Percentiles rank a stretch among this genome's conserved stretches.
Conservation (phyloP, 2,329 filamentous ascomycete genomes). For the Biscogniauxia sp. region DNA sequence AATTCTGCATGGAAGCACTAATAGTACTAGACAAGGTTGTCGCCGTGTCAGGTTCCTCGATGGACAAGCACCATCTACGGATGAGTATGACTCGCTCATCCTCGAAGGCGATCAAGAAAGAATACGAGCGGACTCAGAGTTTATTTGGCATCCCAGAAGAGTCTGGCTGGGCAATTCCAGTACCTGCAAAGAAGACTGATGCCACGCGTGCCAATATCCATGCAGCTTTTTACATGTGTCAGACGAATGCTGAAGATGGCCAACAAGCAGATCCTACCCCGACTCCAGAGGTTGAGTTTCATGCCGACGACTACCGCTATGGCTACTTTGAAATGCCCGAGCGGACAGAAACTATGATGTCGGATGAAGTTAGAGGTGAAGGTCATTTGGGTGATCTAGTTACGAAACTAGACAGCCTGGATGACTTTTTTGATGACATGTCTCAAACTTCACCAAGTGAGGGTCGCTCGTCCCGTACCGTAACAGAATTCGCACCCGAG, state of each 20-base stretch:
- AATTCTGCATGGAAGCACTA: constrained; percentile 88
- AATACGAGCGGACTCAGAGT: constrained; percentile 91
- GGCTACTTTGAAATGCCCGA: constrained; percentile 72
- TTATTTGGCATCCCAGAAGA: constrained; percentile 95
- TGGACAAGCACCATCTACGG: constrained; percentile 89
- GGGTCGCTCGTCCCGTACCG: constrained; percentile 58
- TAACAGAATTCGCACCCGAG: constrained; percentile 64
- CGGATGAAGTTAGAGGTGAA: constrained; percentile 73
- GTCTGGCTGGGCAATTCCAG: constrained; percentile 92
- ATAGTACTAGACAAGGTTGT: constrained; percentile 93
- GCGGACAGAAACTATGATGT: constrained; percentile 88
- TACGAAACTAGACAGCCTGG: constrained; percentile 72
- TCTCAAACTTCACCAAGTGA: constrained; percentile 60
- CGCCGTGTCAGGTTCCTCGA: constrained; percentile 85
- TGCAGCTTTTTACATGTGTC: constrained; percentile 92
- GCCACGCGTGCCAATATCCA: constrained; percentile 90
- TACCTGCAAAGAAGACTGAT: constrained; percentile 85
- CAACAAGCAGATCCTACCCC: constrained; percentile 57
- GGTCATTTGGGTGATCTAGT: constrained; percentile 80
- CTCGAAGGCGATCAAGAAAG: constrained; percentile 82
- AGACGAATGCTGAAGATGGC: constrained; percentile 60
- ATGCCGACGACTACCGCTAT: constrained; percentile 81
- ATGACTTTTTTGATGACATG: constrained; percentile 78
- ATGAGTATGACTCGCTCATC: constrained; percentile 97
- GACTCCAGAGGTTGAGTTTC: constrained; percentile 89